Conservation (phyloP, 1,284 basidiomycete species). For the Marasmius oreades region DNA sequence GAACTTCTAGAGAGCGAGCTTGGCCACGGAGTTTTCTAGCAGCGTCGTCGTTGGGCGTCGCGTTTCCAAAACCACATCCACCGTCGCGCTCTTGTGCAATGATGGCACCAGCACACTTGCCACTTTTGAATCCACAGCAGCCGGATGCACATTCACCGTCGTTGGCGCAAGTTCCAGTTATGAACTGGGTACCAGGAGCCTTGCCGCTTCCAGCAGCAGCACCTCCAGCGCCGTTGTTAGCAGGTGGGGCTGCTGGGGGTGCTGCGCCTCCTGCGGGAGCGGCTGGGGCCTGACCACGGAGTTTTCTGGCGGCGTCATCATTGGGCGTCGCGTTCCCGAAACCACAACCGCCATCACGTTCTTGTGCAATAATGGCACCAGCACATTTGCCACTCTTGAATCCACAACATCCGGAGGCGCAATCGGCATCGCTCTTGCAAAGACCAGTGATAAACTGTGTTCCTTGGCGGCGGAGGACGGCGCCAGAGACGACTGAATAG, state of each 20-base stretch:
- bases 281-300: not conserved
- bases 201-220: not conserved
- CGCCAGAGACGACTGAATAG: not conserved
- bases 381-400: slow-evolving; percentile 1
- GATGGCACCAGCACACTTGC: not conserved
- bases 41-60: not conserved
- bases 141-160: not conserved
- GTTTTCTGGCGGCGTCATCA: not conserved
- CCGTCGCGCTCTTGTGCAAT: not conserved
- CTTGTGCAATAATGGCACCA: not conserved
- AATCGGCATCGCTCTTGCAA: not conserved
- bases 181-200: not conserved
- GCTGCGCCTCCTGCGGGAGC: not conserved
- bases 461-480: not conserved
- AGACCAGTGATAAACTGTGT: slow-evolving; percentile 1
- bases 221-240: not conserved
- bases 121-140: not conserved
- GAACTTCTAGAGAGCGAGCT: not conserved
- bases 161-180: not conserved
- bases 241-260: not conserved
- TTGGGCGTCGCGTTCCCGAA: not conserved
- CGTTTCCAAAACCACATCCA: not conserved
- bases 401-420: slow-evolving; percentile 1
- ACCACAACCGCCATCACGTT: slow-evolving; percentile 1
- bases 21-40: not conserved